Percentiles rank a stretch among this genome's conserved stretches.
phyloP scores from a whole-genome alignment of 352 stramenopile species.

The Phytophthora sansomeana region DNA sequence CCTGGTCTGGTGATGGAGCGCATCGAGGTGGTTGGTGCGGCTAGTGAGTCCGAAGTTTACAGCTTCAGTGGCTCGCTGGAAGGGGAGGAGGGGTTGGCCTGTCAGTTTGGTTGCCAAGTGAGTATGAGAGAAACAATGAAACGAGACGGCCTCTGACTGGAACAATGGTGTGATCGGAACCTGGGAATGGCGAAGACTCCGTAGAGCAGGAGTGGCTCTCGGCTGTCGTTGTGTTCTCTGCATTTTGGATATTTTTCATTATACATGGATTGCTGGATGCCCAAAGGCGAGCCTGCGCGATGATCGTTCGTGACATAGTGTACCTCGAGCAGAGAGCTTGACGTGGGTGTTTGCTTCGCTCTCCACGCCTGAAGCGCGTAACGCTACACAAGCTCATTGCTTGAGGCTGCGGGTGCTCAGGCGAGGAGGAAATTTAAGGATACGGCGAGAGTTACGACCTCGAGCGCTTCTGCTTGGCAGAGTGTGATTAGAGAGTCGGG shows the following conservation, averaged over 20 bases:
- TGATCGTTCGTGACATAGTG: slow-evolving; percentile 29
- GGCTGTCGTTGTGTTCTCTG: slow-evolving; percentile 48
- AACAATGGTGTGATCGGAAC: slow-evolving; percentile 27
- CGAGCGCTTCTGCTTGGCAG: slow-evolving; percentile 25
- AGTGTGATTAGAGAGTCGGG: slow-evolving; percentile 20
- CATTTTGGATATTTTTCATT: slow-evolving; percentile 55
- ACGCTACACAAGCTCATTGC: slow-evolving; percentile 18
- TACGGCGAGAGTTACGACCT: slow-evolving; percentile 22
- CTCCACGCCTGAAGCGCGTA: slow-evolving; percentile 15
- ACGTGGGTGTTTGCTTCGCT: slow-evolving; percentile 31
- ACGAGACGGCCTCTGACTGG: slow-evolving; percentile 30
- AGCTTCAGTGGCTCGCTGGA: slow-evolving; percentile 11
- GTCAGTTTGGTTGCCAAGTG: slow-evolving; percentile 37
- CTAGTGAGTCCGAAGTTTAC: slow-evolving; percentile 13
- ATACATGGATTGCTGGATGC: slow-evolving; percentile 45
- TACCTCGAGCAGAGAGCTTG: slow-evolving; percentile 38
- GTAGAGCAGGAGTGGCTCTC: slow-evolving; percentile 22
- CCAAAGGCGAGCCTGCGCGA: slow-evolving; percentile 29
- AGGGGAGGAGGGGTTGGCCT: slow-evolving; percentile 29
- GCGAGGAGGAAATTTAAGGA: slow-evolving; percentile 34
- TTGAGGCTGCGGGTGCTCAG: slow-evolving; percentile 27
- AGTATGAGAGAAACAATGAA: slow-evolving; percentile 46
- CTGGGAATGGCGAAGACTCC: slow-evolving; percentile 29
- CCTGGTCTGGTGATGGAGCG: slow-evolving; percentile 19
- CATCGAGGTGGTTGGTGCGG: slow-evolving; percentile 11